Evolutionary conservation across 495 filamentous ascomycete genomes (phyloP).

Genomic region (Letharia lupina): DNA sequence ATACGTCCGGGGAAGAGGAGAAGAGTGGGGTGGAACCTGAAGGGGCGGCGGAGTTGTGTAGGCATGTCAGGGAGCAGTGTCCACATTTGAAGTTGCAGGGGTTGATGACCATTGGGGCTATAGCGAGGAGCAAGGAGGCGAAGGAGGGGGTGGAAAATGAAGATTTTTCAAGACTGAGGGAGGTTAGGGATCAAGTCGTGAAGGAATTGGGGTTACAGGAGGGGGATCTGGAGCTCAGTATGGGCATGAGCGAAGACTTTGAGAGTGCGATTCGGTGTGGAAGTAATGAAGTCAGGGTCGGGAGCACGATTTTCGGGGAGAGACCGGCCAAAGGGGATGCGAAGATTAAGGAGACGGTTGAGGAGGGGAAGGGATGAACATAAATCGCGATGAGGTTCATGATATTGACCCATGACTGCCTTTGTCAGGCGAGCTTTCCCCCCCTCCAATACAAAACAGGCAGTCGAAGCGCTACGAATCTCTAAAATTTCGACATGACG

Average conservation of each 20-base stretch:
- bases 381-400: background rate
- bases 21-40: conserved; percentile 74
- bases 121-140: conserved; percentile 66
- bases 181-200: conserved; percentile 59
- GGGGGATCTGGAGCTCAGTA: conserved; percentile 53
- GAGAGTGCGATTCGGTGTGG: conserved; percentile 80
- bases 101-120: conserved; percentile 94
- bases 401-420: background rate
- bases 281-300: conserved; percentile 88
- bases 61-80: conserved; percentile 58
- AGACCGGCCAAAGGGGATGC: conserved; percentile 66
- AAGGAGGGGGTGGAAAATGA: conserved; percentile 75
- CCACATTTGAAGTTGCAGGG: conserved; percentile 66
- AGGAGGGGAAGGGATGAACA: conserved; percentile 13
- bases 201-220: conserved; percentile 39
- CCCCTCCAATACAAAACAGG: no score
- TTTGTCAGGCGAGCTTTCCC: no score
- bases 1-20: conserved; percentile 79
- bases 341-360: conserved; percentile 39
- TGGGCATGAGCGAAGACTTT: conserved; percentile 92
- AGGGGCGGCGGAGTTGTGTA: conserved; percentile 52
- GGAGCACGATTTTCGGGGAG: conserved; percentile 85
- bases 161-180: conserved; percentile 65
- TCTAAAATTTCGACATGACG: no score
- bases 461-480: no score